Percentiles rank a stretch among this genome's conserved stretches.
Evolutionary conservation across 768 basidiomycete species (phyloP).

Genomic region (Pisolithus orientalis): DNA sequence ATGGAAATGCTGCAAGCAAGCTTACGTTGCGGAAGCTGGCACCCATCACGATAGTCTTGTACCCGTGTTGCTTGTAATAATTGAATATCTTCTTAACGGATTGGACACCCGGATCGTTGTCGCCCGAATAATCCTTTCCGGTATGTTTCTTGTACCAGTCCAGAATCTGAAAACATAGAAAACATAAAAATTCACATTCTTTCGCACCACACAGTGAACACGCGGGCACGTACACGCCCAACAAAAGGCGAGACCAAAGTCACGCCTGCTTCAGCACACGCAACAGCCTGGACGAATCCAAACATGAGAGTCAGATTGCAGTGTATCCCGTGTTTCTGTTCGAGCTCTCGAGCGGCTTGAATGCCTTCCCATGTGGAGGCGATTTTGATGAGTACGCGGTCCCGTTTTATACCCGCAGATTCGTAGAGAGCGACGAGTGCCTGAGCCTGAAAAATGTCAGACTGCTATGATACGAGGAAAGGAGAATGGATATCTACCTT

Average conservation of each 20-base stretch:
- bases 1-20: conserved; percentile 1
- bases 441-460: conserved; percentile 43
- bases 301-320: conserved; percentile 97
- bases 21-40: conserved; percentile 95
- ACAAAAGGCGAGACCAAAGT: conserved; percentile 98
- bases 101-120: conserved; percentile 90
- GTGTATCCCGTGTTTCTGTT: conserved; percentile 84
- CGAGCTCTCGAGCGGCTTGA: conserved; percentile 91
- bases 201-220: not conserved
- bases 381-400: conserved; percentile 95
- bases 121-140: conserved; percentile 80
- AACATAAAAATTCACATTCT: too few relatives aligned
- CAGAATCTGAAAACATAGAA: conserved; percentile 56
- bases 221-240: conserved; percentile 60
- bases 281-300: conserved; percentile 95
- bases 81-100: conserved; percentile 95
- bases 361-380: conserved; percentile 99
- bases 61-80: conserved; percentile 96
- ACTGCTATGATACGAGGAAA: not conserved
- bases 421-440: conserved; percentile 89
- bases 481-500: conserved; percentile 41
- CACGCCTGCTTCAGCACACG: conserved; percentile 94
- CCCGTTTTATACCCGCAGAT: conserved; percentile 79
- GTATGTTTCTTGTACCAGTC: conserved; percentile 96
- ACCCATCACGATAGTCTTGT: conserved; percentile 99